These are phyloP conservation scores for Gynochthodes officinalis DNA, from an alignment of 257 asterid genomes.

Conservation along the genomic window DNA sequence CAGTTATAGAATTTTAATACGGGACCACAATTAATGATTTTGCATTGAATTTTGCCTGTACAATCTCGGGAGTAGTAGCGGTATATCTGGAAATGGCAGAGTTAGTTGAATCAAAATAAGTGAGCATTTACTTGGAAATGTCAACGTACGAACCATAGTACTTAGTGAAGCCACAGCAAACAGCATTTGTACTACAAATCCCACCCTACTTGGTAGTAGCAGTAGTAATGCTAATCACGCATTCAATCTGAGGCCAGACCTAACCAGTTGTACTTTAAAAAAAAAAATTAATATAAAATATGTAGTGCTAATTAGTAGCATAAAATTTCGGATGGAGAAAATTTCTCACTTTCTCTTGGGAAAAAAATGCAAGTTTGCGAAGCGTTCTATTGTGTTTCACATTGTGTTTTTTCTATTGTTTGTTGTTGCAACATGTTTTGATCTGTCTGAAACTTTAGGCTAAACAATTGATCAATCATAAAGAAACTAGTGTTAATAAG, in stretches of 20 bases:
- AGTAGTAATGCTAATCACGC: slow-evolving; percentile 19
- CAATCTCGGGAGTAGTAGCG: slow-evolving; percentile 33
- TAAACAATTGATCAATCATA: no score
- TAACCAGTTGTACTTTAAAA: no score
- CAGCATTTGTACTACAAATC: neutral
- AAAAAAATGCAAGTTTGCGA: no score
- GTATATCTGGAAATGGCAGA: slow-evolving; percentile 14
- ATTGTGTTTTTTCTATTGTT: no score
- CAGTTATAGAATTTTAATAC: slow-evolving; percentile 23
- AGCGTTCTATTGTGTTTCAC: no score
- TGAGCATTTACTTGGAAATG: slow-evolving; percentile 28
- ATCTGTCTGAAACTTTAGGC: no score
- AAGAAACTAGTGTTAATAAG: no score
- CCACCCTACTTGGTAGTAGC: neutral
- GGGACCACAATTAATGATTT: slow-evolving; percentile 1
- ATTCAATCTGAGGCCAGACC: slow-evolving; percentile 27
- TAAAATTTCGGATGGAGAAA: no score
- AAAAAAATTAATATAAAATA: no score
- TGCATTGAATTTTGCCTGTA: slow-evolving; percentile 17
- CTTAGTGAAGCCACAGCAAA: neutral
- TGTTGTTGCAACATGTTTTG: no score
- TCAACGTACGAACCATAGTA: slow-evolving; percentile 16
- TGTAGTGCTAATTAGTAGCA: no score
- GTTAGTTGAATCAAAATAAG: slow-evolving; percentile 37
- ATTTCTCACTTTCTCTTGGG: no score